phyloP scores from a whole-genome alignment of 768 basidiomycete species.

The Amanita rubescens region DNA sequence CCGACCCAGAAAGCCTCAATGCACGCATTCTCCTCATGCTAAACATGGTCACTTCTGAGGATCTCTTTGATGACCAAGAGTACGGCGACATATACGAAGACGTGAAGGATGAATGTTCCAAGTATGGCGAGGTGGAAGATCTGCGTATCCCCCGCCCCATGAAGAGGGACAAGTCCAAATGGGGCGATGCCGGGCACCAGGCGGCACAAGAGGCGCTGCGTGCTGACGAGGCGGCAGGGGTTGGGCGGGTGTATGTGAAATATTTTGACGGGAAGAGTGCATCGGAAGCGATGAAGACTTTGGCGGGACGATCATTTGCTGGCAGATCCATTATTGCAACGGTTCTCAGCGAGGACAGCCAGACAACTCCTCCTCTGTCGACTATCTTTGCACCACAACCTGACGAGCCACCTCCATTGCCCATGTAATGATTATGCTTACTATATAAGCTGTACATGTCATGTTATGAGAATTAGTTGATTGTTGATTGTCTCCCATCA shows the following conservation, averaged over 20 bases:
- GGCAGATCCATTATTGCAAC: slow-evolving; percentile 86
- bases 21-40: slow-evolving; percentile 92
- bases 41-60: slow-evolving; percentile 97
- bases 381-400: slow-evolving; percentile 82
- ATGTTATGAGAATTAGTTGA: neutral
- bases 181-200: slow-evolving; percentile 60
- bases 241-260: slow-evolving; percentile 94
- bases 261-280: slow-evolving; percentile 60
- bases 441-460: neutral
- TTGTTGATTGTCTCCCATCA: neutral
- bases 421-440: slow-evolving; percentile 16
- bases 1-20: slow-evolving; percentile 46
- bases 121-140: slow-evolving; percentile 77
- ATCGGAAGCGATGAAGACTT: slow-evolving; percentile 65
- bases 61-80: slow-evolving; percentile 83
- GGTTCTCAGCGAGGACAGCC: slow-evolving; percentile 73
- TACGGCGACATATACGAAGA: slow-evolving; percentile 94
- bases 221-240: slow-evolving; percentile 83
- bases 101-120: slow-evolving; percentile 82
- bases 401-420: slow-evolving; percentile 73
- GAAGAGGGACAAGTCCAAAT: slow-evolving; percentile 79
- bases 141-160: slow-evolving; percentile 84
- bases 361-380: slow-evolving; percentile 75
- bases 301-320: slow-evolving; percentile 87
- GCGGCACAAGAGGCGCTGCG: slow-evolving; percentile 60